Conservation (phyloP, 768 basidiomycete species). For the Boletus fagicola region DNA sequence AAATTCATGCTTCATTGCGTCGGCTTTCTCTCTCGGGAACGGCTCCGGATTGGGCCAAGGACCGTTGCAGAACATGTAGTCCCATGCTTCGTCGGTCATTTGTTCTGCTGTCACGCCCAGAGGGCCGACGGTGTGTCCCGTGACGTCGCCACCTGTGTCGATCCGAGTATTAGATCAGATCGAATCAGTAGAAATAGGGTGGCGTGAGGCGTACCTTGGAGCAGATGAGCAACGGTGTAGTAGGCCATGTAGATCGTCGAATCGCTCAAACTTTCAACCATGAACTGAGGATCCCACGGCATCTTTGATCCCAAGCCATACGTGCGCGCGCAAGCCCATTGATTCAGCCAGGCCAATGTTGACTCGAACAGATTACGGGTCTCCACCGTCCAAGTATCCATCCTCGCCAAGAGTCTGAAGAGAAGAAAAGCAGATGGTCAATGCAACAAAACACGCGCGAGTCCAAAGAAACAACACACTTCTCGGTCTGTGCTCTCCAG, state of each 20-base stretch:
- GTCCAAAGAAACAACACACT: slow-evolving; percentile 45
- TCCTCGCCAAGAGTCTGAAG: slow-evolving; percentile 67
- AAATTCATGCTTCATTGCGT: slow-evolving; percentile 86
- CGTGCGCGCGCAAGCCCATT: slow-evolving; percentile 99
- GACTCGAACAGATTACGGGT: slow-evolving; percentile 91
- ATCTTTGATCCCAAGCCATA: slow-evolving; percentile 94
- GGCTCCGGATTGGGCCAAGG: slow-evolving; percentile 69
- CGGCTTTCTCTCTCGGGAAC: slow-evolving; percentile 72
- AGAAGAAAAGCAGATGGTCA: neutral
- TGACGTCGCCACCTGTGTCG: slow-evolving; percentile 59
- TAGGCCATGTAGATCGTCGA: slow-evolving; percentile 99
- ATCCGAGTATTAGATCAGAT: slow-evolving; percentile 5
- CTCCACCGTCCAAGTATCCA: slow-evolving; percentile 91
- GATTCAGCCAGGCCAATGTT: slow-evolving; percentile 90
- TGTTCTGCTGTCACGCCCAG: slow-evolving; percentile 85
- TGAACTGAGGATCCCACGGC: slow-evolving; percentile 95
- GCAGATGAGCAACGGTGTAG: slow-evolving; percentile 88
- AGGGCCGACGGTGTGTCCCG: slow-evolving; percentile 76
- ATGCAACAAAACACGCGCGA: slow-evolving; percentile 1
- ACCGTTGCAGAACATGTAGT: slow-evolving; percentile 82
- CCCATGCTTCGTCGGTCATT: slow-evolving; percentile 98
- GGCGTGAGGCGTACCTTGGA: slow-evolving; percentile 68
- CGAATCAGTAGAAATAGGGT: neutral
- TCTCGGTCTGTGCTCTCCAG: slow-evolving; percentile 88
- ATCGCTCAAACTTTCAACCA: slow-evolving; percentile 95